Conservation (phyloP, 495 filamentous ascomycete genomes). For the Lepraria neglecta region DNA sequence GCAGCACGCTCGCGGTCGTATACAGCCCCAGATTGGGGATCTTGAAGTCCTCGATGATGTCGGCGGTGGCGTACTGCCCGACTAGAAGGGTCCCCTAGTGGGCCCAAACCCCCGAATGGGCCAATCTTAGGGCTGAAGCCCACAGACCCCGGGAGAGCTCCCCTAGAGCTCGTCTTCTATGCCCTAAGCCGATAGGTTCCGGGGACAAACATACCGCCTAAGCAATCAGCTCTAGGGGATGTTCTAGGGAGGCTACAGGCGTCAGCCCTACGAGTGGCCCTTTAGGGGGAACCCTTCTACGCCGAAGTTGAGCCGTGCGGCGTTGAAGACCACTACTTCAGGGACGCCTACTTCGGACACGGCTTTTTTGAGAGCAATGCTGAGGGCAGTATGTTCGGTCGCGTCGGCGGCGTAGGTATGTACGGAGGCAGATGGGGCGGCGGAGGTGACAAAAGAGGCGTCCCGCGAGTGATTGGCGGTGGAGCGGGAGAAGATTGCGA, state of each 20-base stretch:
- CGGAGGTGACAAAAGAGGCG: slow-evolving; percentile 17
- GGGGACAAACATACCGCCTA: no score
- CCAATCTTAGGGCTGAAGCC: no score
- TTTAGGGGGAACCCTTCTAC: not conserved
- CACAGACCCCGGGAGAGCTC: no score
- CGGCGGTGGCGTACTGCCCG: slow-evolving; percentile 18
- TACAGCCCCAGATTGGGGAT: slow-evolving; percentile 24
- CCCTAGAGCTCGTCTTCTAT: no score
- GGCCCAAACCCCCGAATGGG: no score
- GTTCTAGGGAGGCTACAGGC: no score
- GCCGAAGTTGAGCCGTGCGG: slow-evolving; percentile 23
- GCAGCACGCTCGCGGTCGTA: slow-evolving; percentile 44
- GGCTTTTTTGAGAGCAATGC: slow-evolving; percentile 18
- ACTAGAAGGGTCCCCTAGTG: not conserved
- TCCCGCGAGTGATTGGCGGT: slow-evolving; percentile 10
- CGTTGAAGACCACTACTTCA: slow-evolving; percentile 25
- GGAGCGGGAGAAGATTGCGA: slow-evolving; percentile 23
- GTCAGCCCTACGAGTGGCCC: no score
- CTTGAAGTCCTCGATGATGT: slow-evolving; percentile 23
- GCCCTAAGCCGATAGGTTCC: no score
- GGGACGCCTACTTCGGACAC: slow-evolving; percentile 18
- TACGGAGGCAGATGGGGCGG: slow-evolving; percentile 14
- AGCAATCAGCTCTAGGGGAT: no score
- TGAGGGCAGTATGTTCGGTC: slow-evolving; percentile 15
- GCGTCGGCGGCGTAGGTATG: slow-evolving; percentile 21